These are phyloP conservation scores for Cladosporium cucumerinum DNA, from an alignment of 2,329 filamentous ascomycete genomes.

Conservation along the genomic window DNA sequence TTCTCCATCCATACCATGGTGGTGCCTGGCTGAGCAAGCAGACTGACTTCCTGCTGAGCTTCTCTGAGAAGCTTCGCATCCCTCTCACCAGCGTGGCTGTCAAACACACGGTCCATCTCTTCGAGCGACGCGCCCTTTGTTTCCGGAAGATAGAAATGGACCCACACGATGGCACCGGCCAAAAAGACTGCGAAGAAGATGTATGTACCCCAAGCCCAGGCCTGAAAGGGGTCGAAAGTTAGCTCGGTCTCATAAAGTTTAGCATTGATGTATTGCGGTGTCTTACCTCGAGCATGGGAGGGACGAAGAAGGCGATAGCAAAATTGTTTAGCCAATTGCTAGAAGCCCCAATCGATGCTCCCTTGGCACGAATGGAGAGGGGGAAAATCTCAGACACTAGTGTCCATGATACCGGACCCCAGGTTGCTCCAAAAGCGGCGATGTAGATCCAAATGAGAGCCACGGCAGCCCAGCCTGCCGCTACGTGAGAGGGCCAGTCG, in stretches of 20 bases:
- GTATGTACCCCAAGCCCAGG: slow-evolving; percentile 57
- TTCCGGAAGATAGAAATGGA: slow-evolving; percentile 48
- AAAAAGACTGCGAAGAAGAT: slow-evolving; percentile 59
- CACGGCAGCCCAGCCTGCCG: slow-evolving; percentile 40
- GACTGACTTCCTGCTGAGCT: slow-evolving; percentile 1
- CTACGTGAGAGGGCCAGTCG: slow-evolving; percentile 13
- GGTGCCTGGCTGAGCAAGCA: slow-evolving; percentile 49
- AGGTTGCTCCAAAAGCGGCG: slow-evolving; percentile 54
- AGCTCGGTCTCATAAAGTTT: background rate
- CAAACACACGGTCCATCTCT: slow-evolving; percentile 30
- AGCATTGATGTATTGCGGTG: background rate
- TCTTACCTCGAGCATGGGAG: slow-evolving; percentile 27
- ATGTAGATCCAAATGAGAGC: slow-evolving; percentile 29
- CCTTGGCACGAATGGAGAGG: slow-evolving; percentile 58
- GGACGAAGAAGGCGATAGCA: slow-evolving; percentile 44
- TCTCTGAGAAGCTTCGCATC: slow-evolving; percentile 2
- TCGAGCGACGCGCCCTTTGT: slow-evolving; percentile 28
- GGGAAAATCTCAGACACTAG: slow-evolving; percentile 61
- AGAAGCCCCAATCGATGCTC: slow-evolving; percentile 48
- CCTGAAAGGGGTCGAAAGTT: slow-evolving; percentile 27
- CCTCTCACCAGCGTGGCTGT: slow-evolving; percentile 14
- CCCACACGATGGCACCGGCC: slow-evolving; percentile 49
- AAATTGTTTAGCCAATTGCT: slow-evolving; percentile 60
- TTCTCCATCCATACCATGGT: background rate
- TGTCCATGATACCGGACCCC: slow-evolving; percentile 36